A percentile compares a stretch with the other conserved stretches of the same genome.
These are phyloP conservation scores for Alternaria rosae DNA, from an alignment of 2,329 filamentous ascomycete species.

Conservation along the genomic window DNA sequence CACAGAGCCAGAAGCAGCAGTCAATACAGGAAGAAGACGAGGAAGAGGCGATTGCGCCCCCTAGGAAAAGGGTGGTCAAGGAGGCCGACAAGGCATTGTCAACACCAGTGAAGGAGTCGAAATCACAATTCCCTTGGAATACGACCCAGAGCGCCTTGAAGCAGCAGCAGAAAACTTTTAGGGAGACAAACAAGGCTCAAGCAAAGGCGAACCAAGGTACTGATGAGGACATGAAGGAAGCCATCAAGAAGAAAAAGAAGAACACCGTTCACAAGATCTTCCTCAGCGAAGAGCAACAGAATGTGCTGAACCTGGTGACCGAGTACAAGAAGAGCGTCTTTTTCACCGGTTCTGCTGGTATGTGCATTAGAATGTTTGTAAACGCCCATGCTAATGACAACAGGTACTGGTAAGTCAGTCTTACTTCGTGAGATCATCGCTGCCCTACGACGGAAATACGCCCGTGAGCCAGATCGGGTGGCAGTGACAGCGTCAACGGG, in stretches of 20 bases:
- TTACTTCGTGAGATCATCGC: conserved; percentile 90
- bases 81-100: conserved; percentile 47
- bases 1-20: conserved; percentile 48
- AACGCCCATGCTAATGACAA: conserved; percentile 7
- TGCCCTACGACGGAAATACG: conserved; percentile 78
- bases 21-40: conserved; percentile 25
- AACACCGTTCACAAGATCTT: conserved; percentile 65
- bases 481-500: conserved; percentile 96
- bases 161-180: conserved; percentile 75
- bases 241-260: conserved; percentile 53
- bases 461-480: conserved; percentile 79
- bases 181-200: conserved; percentile 67
- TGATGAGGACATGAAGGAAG: conserved; percentile 58
- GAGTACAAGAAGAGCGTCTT: conserved; percentile 87
- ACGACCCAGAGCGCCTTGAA: conserved; percentile 77
- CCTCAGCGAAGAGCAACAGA: conserved; percentile 84
- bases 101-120: conserved; percentile 55
- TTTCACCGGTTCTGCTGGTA: conserved; percentile 92
- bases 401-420: conserved; percentile 91
- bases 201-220: conserved; percentile 48
- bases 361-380: conserved; percentile 1
- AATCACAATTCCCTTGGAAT: conserved; percentile 68
- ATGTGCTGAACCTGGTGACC: conserved; percentile 83
- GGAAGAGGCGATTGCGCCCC: conserved; percentile 26
- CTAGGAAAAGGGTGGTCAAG: conserved; percentile 42